Percentiles rank a stretch among this genome's conserved stretches.
Evolutionary conservation across 306 rosid species (phyloP).

Genomic region (Vigna reflexopilosa): DNA sequence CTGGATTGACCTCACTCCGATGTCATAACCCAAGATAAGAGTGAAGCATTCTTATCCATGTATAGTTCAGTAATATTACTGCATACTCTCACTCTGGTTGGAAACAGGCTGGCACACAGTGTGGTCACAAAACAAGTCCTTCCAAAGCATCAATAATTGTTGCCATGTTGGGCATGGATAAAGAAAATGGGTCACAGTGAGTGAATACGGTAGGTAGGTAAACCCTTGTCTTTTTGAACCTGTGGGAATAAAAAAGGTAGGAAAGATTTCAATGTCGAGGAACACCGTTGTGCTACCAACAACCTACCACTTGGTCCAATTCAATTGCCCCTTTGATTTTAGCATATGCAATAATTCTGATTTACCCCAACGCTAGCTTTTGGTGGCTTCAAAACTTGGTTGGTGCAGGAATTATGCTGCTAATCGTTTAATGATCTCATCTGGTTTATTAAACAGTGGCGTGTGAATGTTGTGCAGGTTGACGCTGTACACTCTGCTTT

Average conservation of each 20-base stretch:
- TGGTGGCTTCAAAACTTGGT: background rate
- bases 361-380: conserved; percentile 8
- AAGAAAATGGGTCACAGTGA: conserved; percentile 31
- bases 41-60: background rate
- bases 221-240: conserved; percentile 1
- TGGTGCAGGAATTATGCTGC: background rate
- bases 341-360: conserved; percentile 4
- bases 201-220: conserved; percentile 32
- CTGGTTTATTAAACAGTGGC: background rate
- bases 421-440: background rate
- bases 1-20: conserved; percentile 11
- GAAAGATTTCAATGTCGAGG: conserved; percentile 4
- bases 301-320: conserved; percentile 19
- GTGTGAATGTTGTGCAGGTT: conserved; percentile 58
- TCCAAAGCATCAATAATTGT: conserved; percentile 40
- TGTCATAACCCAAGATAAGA: background rate
- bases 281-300: conserved; percentile 4
- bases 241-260: conserved; percentile 17
- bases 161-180: conserved; percentile 10
- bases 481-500: conserved; percentile 88
- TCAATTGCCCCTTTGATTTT: conserved; percentile 10
- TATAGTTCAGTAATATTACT: background rate
- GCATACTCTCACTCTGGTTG: conserved; percentile 38
- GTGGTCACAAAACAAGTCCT: conserved; percentile 41
- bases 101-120: conserved; percentile 61